These are phyloP conservation scores for Lyophyllum atratum DNA, from an alignment of 768 basidiomycete genomes.

Conservation along the genomic window DNA sequence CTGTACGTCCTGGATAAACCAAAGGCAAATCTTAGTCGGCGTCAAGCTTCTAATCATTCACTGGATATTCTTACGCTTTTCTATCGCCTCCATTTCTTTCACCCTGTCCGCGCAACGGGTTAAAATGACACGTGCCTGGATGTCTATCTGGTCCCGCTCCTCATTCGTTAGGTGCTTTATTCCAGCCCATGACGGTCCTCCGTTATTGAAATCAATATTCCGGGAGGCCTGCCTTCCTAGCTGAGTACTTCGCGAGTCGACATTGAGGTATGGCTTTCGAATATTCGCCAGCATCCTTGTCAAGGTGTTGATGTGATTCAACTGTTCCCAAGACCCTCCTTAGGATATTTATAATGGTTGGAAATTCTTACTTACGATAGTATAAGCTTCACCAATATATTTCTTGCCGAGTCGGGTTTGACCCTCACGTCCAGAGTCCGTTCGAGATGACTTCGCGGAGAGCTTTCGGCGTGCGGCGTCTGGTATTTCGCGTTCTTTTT, in stretches of 20 bases:
- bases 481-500: slow-evolving; percentile 43
- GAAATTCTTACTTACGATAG: slow-evolving; percentile 46
- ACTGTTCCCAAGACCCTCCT: slow-evolving; percentile 37
- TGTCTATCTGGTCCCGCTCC: slow-evolving; percentile 94
- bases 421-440: slow-evolving; percentile 37
- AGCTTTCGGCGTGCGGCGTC: slow-evolving; percentile 55
- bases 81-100: slow-evolving; percentile 83
- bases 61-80: slow-evolving; percentile 64
- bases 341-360: background rate
- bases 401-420: slow-evolving; percentile 54
- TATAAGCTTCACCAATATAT: slow-evolving; percentile 76
- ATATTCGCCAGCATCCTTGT: slow-evolving; percentile 73
- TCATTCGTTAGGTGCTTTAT: slow-evolving; percentile 80
- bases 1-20: slow-evolving; percentile 55
- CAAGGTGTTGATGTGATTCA: slow-evolving; percentile 72
- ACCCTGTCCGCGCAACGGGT: slow-evolving; percentile 86
- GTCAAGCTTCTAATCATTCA: slow-evolving; percentile 15
- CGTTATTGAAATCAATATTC: slow-evolving; percentile 54
- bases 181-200: slow-evolving; percentile 56
- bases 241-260: slow-evolving; percentile 61
- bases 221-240: slow-evolving; percentile 52
- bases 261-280: slow-evolving; percentile 85
- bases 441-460: slow-evolving; percentile 27
- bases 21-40: slow-evolving; percentile 9
- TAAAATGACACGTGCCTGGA: slow-evolving; percentile 86